Evolutionary conservation across 108 stramenopile species (phyloP).

Genomic region (Skeletonema costatum): DNA sequence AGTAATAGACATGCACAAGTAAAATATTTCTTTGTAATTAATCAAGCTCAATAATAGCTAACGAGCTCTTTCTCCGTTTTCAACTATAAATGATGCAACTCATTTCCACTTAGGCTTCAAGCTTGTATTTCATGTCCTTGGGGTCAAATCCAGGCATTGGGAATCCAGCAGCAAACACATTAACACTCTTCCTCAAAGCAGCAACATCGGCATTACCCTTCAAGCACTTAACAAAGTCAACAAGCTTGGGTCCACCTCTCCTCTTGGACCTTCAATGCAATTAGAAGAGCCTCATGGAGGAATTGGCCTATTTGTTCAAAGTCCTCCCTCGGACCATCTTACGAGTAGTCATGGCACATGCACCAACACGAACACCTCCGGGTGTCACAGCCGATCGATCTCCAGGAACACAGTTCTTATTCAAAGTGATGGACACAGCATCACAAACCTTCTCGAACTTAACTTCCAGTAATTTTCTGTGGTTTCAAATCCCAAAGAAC

Average conservation of each 20-base stretch:
- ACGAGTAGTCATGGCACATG: conserved; percentile 92
- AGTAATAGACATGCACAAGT: not conserved
- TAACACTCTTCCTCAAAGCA: conserved; percentile 58
- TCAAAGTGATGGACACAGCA: conserved; percentile 96
- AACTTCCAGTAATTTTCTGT: conserved; percentile 90
- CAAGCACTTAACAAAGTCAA: conserved; percentile 88
- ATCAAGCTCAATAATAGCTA: not conserved
- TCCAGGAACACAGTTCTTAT: conserved; percentile 99
- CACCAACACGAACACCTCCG: conserved; percentile 98
- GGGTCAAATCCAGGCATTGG: conserved; percentile 98
- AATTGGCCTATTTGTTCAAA: conserved; percentile 96
- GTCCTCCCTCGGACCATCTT: conserved; percentile 90
- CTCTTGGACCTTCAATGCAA: conserved; percentile 90
- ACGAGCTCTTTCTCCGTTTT: not conserved
- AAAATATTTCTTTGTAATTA: not conserved
- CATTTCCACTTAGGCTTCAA: conserved; percentile 9
- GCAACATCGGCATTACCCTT: conserved; percentile 72
- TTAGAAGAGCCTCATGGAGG: conserved; percentile 87
- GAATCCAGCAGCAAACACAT: conserved; percentile 87
- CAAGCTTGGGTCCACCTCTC: conserved; percentile 87
- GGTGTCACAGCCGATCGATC: conserved; percentile 98
- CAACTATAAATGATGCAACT: not conserved
- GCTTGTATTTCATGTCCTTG: conserved; percentile 83
- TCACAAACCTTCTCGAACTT: conserved; percentile 99
- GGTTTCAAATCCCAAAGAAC: conserved; percentile 99